These are phyloP conservation scores for Penicillium tannophilum DNA, from an alignment of 495 filamentous ascomycete genomes.

Conservation along the genomic window DNA sequence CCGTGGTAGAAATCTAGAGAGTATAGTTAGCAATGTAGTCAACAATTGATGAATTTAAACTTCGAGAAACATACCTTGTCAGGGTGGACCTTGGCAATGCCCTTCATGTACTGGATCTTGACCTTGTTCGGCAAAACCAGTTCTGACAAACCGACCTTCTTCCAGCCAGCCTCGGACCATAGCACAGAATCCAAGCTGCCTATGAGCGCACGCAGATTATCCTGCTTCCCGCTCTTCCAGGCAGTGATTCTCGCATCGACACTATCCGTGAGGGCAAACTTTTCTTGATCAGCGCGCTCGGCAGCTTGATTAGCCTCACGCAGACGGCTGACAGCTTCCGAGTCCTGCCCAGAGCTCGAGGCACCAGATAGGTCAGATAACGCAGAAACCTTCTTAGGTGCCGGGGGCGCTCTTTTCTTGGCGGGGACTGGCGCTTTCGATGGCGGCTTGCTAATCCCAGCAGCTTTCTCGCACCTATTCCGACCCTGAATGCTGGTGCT, in stretches of 20 bases:
- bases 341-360: conserved; percentile 27
- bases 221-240: conserved; percentile 88
- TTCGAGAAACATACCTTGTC: conserved; percentile 75
- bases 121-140: conserved; percentile 87
- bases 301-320: conserved; percentile 81
- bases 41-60: not conserved
- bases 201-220: conserved; percentile 86
- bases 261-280: conserved; percentile 80
- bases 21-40: conserved; percentile 6
- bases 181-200: conserved; percentile 87
- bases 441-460: conserved; percentile 55
- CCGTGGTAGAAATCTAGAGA: conserved; percentile 74
- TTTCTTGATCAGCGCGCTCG: conserved; percentile 85
- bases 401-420: conserved; percentile 37
- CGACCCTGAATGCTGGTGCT: conserved; percentile 80
- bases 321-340: conserved; percentile 73
- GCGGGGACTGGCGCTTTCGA: conserved; percentile 39
- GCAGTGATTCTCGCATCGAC: conserved; percentile 74
- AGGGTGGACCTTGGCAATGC: conserved; percentile 96
- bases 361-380: conserved; percentile 45
- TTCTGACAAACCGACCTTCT: conserved; percentile 92
- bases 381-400: conserved; percentile 47
- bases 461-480: conserved; percentile 88
- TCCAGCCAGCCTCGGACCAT: conserved; percentile 93
- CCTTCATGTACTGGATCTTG: conserved; percentile 98